These are phyloP conservation scores for Stenogyne calaminthoides DNA, from an alignment of 305 asterid genomes.

Conservation along the genomic window DNA sequence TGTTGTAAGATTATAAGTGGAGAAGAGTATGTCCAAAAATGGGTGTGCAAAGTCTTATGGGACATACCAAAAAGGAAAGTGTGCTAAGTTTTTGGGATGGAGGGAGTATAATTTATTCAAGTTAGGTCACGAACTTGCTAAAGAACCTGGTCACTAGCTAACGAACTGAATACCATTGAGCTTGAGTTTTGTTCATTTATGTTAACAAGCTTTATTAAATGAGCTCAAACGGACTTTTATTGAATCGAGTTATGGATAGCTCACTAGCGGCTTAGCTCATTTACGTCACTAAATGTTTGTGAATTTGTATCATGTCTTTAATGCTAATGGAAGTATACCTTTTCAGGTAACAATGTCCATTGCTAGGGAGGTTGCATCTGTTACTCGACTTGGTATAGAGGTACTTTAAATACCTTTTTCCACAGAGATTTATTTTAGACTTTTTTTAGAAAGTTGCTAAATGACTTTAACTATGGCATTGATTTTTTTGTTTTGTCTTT, in stretches of 20 bases:
- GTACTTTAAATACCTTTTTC: conserved; percentile 37
- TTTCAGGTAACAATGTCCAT: conserved; percentile 86
- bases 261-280: not conserved
- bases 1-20: too few relatives aligned
- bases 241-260: not conserved
- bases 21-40: too few relatives aligned
- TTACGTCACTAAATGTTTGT: conserved; percentile 1
- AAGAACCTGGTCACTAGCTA: not conserved
- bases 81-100: too few relatives aligned
- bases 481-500: not conserved
- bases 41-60: too few relatives aligned
- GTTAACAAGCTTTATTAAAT: not conserved
- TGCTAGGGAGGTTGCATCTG: conserved; percentile 97
- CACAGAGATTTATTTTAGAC: not conserved
- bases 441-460: not conserved
- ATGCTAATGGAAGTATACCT: conserved; percentile 21
- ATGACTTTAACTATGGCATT: not conserved
- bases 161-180: not conserved
- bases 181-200: not conserved
- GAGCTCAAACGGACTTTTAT: not conserved
- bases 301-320: not conserved
- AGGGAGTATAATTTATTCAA: not conserved
- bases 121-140: not conserved
- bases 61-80: too few relatives aligned
- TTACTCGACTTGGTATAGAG: conserved; percentile 91